Conservation (phyloP, 768 basidiomycete species). For the Gymnopilus dilepis region DNA sequence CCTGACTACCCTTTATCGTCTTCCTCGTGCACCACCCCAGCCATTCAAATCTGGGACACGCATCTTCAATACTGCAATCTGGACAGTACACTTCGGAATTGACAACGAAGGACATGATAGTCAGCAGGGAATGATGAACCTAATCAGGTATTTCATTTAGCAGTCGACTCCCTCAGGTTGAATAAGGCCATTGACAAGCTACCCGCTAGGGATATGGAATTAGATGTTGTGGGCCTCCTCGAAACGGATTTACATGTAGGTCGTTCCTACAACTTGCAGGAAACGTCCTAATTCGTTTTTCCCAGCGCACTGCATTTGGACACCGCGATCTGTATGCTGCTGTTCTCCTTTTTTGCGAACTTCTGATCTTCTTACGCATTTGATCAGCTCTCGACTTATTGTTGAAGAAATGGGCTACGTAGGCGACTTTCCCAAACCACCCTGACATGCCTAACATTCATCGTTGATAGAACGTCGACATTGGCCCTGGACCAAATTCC, state of each 20-base stretch:
- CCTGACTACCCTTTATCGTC: constrained; percentile 56
- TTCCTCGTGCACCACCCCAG: constrained; percentile 52
- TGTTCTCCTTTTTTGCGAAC: background rate
- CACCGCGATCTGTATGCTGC: constrained; percentile 78
- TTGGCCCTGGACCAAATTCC: constrained; percentile 86
- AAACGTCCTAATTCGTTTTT: background rate
- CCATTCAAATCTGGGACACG: constrained; percentile 70
- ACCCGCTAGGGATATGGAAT: constrained; percentile 68
- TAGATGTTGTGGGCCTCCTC: constrained; percentile 84
- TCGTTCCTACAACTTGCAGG: constrained; percentile 13
- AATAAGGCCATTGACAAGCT: background rate
- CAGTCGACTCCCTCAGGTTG: background rate
- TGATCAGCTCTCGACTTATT: constrained; percentile 71
- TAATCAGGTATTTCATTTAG: constrained; percentile 40
- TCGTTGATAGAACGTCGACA: constrained; percentile 74
- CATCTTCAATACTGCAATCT: constrained; percentile 83
- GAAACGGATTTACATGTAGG: constrained; percentile 87
- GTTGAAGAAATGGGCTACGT: constrained; percentile 85
- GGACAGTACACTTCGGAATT: constrained; percentile 91
- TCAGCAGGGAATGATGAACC: constrained; percentile 65
- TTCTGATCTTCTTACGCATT: background rate
- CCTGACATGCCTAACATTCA: background rate
- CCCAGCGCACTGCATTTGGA: constrained; percentile 61
- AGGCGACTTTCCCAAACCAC: constrained; percentile 31
- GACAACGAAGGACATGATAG: constrained; percentile 79